Evolutionary conservation across 331 rosid genomes (phyloP).

Genomic region (Arachis monticola): DNA sequence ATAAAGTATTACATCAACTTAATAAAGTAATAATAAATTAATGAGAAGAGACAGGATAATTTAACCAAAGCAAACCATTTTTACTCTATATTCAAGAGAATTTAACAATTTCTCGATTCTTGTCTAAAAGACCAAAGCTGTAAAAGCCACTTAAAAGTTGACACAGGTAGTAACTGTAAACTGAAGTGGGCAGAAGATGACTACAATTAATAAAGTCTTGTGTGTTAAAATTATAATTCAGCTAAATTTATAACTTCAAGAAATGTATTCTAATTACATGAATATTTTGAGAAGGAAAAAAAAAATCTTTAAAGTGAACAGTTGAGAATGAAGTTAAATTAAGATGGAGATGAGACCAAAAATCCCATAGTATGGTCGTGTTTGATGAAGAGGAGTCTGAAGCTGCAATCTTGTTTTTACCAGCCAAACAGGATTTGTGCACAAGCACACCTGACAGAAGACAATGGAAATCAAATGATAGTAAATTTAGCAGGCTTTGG

Average conservation of each 20-base stretch:
- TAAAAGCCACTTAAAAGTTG: no score
- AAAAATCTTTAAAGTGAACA: conserved; percentile 20
- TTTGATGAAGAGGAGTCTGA: conserved; percentile 92
- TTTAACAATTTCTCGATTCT: no score
- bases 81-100: no score
- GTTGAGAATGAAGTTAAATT: conserved; percentile 15
- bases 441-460: conserved; percentile 74
- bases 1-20: no score
- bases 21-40: no score
- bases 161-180: conserved; percentile 16
- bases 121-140: no score
- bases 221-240: conserved; percentile 18
- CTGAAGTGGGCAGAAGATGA: conserved; percentile 24
- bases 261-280: conserved; percentile 6
- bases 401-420: conserved; percentile 98
- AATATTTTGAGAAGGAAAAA: conserved; percentile 15
- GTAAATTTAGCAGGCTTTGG: conserved; percentile 29
- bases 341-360: conserved; percentile 75
- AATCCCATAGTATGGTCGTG: conserved; percentile 81
- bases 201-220: conserved; percentile 23
- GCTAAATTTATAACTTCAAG: conserved; percentile 11
- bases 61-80: no score
- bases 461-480: conserved; percentile 37
- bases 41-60: no score
- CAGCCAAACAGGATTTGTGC: conserved; percentile 93